Conservation (phyloP, 345 rosid genomes). For the Populus tremula region DNA sequence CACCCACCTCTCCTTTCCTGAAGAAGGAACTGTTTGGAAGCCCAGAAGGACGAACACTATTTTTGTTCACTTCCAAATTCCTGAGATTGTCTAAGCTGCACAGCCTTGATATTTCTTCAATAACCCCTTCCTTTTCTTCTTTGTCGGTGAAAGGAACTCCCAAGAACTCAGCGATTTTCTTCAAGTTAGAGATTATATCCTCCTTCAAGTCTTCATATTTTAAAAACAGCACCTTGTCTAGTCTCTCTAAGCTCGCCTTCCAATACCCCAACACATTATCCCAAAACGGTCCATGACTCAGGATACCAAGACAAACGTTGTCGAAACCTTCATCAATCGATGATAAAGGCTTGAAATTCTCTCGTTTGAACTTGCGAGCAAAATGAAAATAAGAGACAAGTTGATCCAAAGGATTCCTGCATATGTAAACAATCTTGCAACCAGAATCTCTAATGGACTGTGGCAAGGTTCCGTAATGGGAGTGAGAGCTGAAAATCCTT, state of each 20-base stretch:
- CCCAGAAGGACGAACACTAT: no score
- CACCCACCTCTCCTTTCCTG: conserved; percentile 20
- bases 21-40: conserved; percentile 6
- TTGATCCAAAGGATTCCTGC: conserved; percentile 26
- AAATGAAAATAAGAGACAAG: background rate
- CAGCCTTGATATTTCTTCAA: conserved; percentile 7
- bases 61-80: conserved; percentile 1
- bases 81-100: background rate
- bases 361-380: conserved; percentile 18
- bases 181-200: conserved; percentile 17
- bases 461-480: no score
- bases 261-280: conserved; percentile 35
- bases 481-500: background rate
- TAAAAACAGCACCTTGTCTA: conserved; percentile 27
- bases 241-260: conserved; percentile 26
- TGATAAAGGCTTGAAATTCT: background rate
- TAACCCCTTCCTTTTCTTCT: conserved; percentile 8
- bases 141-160: conserved; percentile 8
- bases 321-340: conserved; percentile 34
- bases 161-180: conserved; percentile 14
- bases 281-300: conserved; percentile 39
- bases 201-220: conserved; percentile 39
- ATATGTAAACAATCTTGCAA: conserved; percentile 22
- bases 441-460: conserved; percentile 1
- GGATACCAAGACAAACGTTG: conserved; percentile 19